Evolutionary conservation across 2,329 filamentous ascomycete species (phyloP).

Genomic region (Pyrenophora seminiperda): DNA sequence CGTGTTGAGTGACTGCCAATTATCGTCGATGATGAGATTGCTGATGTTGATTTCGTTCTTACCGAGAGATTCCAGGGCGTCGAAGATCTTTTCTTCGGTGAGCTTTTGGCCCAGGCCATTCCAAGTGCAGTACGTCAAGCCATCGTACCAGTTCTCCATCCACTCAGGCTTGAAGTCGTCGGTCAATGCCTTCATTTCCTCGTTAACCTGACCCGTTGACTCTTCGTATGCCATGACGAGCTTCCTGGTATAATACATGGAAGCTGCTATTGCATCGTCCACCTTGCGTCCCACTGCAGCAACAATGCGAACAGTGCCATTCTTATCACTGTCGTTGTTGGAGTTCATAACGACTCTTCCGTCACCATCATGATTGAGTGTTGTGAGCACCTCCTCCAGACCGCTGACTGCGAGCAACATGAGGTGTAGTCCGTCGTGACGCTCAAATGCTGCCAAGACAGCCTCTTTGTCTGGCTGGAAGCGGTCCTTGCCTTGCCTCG

Average conservation of each 20-base stretch:
- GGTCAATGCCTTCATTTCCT: slow-evolving; percentile 55
- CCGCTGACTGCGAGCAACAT: slow-evolving; percentile 81
- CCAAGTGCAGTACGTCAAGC: slow-evolving; percentile 95
- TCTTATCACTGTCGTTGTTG: slow-evolving; percentile 68
- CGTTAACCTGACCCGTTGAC: slow-evolving; percentile 51
- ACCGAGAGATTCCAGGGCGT: slow-evolving; percentile 73
- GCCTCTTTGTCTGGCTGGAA: slow-evolving; percentile 78
- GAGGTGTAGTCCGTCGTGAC: slow-evolving; percentile 71
- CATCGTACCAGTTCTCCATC: slow-evolving; percentile 90
- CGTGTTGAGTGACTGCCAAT: slow-evolving; percentile 66
- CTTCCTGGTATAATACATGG: slow-evolving; percentile 85
- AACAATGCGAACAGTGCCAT: slow-evolving; percentile 66
- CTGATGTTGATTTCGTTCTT: slow-evolving; percentile 75
- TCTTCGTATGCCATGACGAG: slow-evolving; percentile 58
- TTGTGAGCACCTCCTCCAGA: slow-evolving; percentile 69
- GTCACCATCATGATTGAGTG: slow-evolving; percentile 68
- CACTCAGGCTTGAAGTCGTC: slow-evolving; percentile 65
- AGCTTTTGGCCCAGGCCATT: slow-evolving; percentile 86
- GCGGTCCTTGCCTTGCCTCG: slow-evolving; percentile 74
- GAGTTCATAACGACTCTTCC: slow-evolving; percentile 72
- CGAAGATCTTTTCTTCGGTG: slow-evolving; percentile 77
- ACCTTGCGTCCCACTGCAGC: slow-evolving; percentile 74
- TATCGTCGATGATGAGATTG: slow-evolving; percentile 94
- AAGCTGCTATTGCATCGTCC: slow-evolving; percentile 76
- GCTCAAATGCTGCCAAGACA: slow-evolving; percentile 77